Evolutionary conservation across 1,284 basidiomycete species (phyloP).

Genomic region (Apiotrichum siamense): DNA sequence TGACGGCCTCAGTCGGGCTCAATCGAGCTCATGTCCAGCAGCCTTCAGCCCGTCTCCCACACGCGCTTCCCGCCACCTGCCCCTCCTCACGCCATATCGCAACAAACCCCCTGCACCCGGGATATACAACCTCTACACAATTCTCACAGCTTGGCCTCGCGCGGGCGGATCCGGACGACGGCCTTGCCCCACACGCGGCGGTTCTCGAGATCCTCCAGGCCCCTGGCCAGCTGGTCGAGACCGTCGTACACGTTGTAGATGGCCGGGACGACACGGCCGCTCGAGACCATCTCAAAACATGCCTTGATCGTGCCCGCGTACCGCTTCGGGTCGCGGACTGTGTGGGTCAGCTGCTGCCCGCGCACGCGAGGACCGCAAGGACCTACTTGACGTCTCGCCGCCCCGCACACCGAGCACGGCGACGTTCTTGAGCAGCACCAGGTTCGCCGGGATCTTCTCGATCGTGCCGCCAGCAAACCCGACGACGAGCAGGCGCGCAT

Average conservation of each 20-base stretch:
- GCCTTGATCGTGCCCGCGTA: neutral
- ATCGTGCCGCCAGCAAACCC: slow-evolving; percentile 85
- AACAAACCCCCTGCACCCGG: no score
- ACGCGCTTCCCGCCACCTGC: no score
- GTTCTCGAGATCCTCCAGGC: slow-evolving; percentile 54
- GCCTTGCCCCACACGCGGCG: slow-evolving; percentile 92
- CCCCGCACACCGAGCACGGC: slow-evolving; percentile 75
- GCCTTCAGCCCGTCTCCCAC: no score
- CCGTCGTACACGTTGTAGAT: slow-evolving; percentile 70
- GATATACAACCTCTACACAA: no score
- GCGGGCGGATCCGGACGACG: slow-evolving; percentile 57
- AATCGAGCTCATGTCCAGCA: no score
- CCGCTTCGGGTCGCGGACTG: neutral
- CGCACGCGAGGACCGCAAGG: slow-evolving; percentile 61
- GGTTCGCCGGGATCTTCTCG: slow-evolving; percentile 83
- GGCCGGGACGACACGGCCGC: slow-evolving; percentile 61
- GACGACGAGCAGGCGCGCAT: slow-evolving; percentile 82
- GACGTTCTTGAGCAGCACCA: slow-evolving; percentile 81
- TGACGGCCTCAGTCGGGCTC: no score
- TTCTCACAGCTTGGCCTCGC: slow-evolving; percentile 15
- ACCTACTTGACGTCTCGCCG: slow-evolving; percentile 79
- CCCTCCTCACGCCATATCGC: no score
- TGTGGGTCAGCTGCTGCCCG: neutral
- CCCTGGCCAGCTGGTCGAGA: slow-evolving; percentile 58
- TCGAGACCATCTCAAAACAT: neutral